Evolutionary conservation across 2,329 filamentous ascomycete genomes (phyloP).

Genomic region (Scedosporium apiospermum): DNA sequence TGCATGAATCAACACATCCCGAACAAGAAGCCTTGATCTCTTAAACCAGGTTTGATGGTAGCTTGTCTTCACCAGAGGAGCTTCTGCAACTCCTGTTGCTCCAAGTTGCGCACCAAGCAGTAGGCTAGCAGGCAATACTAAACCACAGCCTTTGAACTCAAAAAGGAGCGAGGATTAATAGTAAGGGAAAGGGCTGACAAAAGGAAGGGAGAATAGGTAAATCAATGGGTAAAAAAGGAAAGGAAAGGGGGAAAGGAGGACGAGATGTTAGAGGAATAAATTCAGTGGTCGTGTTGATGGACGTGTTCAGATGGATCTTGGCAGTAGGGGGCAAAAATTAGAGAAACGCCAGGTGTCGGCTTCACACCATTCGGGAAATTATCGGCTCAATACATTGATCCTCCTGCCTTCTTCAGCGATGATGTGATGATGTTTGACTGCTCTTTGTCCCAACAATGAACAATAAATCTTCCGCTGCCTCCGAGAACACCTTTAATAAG

Average conservation of each 20-base stretch:
- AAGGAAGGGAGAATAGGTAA: conserved; percentile 4
- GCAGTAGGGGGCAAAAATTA: conserved; percentile 1
- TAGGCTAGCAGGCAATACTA: background rate
- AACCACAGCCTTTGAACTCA: conserved; percentile 2
- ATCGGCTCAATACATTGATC: background rate
- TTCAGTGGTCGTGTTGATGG: background rate
- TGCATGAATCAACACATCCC: background rate
- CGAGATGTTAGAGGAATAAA: background rate
- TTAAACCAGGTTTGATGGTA: background rate
- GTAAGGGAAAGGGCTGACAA: background rate
- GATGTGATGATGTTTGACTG: too few species aligned
- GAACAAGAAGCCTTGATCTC: background rate
- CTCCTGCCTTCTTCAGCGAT: background rate
- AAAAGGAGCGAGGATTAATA: conserved; percentile 1
- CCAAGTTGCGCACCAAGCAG: background rate
- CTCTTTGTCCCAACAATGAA: too few species aligned
- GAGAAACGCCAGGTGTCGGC: conserved; percentile 4
- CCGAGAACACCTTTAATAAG: too few species aligned
- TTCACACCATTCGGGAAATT: background rate
- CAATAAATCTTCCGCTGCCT: too few species aligned
- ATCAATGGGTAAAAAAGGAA: background rate
- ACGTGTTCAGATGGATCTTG: conserved; percentile 7
- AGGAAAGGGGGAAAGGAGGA: background rate
- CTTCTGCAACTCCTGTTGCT: background rate
- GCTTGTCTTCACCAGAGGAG: background rate